Base-by-base conservation (phyloP, 2,329 filamentous ascomycete species). In the Arthrobotrys entomopaga region DNA sequence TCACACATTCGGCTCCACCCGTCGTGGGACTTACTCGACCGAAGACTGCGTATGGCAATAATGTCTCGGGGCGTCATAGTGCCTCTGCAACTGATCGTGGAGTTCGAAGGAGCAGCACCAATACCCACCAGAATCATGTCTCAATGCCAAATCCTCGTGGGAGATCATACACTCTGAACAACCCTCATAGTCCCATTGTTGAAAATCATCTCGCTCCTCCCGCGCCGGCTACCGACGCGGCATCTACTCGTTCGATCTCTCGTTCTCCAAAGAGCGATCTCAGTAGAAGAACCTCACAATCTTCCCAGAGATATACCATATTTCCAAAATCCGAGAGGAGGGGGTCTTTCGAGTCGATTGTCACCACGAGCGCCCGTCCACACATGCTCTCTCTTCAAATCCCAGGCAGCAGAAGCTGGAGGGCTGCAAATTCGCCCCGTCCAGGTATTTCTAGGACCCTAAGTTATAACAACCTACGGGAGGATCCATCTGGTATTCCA, bases 401-500 rank as follows among this genome's bases (percentile, higher is more conserved):
- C 43, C 70, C 63, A 13, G 29, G 48, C 11, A 43, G 13, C 20
- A 29, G 16, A 4, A 64, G 13, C 20, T 13, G 10, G 1, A 48
- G 46, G 20, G 40, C 34, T 16, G 13, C 11, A 29, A 57, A 52
- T 22, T 48, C 61, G 8, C 50, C 57, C 52, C 63, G 70, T 20
- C 61, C 56, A 1, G 63, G 70, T 6, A 16, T 74, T 13, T 67
- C 70, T 38, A 34, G 70, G 13, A 42, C 56, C 5, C 43, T 40
- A 15, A 74, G 70, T 24, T 64, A 53, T 13, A 74, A 59, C 15
- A 74, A 57, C 8, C 70, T 74, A 24, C 70, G 70, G 10, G 70
- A 74, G 34, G 70, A 74, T 52, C 48, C 57, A 19, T 63, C 70
- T 24, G 63, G 63, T 7, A 74, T 74, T 11, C 70, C 70, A 24